Evolutionary conservation across 306 rosid genomes (phyloP).

Genomic region (Fagus sylvatica): DNA sequence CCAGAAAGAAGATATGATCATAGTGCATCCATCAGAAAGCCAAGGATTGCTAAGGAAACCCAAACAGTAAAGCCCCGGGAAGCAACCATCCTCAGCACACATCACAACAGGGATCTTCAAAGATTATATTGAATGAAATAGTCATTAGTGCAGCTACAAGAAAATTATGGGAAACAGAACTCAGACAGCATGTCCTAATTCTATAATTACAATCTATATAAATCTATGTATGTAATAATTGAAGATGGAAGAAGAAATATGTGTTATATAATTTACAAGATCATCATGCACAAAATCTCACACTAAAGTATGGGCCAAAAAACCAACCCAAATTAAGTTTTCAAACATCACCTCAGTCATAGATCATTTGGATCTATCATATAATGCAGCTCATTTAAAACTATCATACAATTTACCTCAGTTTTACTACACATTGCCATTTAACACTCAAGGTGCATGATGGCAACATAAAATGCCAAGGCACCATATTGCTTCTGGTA

Average conservation of each 20-base stretch:
- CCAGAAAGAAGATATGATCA: slow-evolving; percentile 74
- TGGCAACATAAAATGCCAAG: slow-evolving; percentile 3
- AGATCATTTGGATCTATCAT: background rate
- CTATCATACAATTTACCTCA: background rate
- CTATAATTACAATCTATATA: background rate
- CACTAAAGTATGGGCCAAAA: background rate
- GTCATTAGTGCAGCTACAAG: slow-evolving; percentile 1
- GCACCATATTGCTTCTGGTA: background rate
- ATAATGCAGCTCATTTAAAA: background rate
- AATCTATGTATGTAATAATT: background rate
- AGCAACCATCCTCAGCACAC: slow-evolving; percentile 69
- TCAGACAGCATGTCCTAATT: background rate
- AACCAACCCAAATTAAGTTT: background rate
- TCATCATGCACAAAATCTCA: background rate
- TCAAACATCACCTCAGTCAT: background rate
- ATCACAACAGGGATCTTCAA: slow-evolving; percentile 74
- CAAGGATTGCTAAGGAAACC: slow-evolving; percentile 58
- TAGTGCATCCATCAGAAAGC: slow-evolving; percentile 76
- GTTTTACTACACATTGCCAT: background rate
- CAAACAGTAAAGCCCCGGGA: slow-evolving; percentile 77
- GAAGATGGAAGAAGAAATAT: background rate
- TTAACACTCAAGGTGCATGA: background rate
- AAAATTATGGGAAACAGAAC: background rate
- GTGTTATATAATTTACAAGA: background rate
- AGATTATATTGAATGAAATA: slow-evolving; percentile 16